Conservation (phyloP, 495 filamentous ascomycete species). For the Tetracladium marchalianum region DNA sequence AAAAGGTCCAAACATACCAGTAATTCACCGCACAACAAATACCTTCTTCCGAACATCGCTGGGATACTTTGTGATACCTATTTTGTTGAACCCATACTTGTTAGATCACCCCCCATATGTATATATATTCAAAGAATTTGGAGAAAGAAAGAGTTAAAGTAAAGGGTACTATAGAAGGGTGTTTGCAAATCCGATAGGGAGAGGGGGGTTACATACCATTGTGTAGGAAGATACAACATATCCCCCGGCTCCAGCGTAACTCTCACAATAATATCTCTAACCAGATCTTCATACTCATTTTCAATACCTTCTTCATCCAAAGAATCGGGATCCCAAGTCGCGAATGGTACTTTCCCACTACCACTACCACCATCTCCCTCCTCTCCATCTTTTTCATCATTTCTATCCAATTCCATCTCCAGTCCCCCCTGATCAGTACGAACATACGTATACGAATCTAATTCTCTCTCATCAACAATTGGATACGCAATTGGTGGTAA, state of each 20-base stretch:
- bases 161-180: too few species aligned
- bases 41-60: slow-evolving; percentile 49
- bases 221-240: slow-evolving; percentile 68
- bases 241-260: slow-evolving; percentile 60
- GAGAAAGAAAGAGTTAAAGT: too few species aligned
- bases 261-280: slow-evolving; percentile 41
- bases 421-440: slow-evolving; percentile 18
- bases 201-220: slow-evolving; percentile 44
- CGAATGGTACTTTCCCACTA: slow-evolving; percentile 40
- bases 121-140: too few species aligned
- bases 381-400: slow-evolving; percentile 1
- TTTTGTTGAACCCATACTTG: too few species aligned
- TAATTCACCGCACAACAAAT: slow-evolving; percentile 71
- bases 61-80: slow-evolving; percentile 62
- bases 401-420: slow-evolving; percentile 23
- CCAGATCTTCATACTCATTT: slow-evolving; percentile 41
- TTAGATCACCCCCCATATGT: too few species aligned
- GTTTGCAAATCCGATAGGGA: too few species aligned
- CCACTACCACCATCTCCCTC: too few species aligned
- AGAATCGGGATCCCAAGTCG: slow-evolving; percentile 60
- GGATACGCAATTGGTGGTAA: slow-evolving; percentile 53
- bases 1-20: slow-evolving; percentile 40
- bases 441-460: slow-evolving; percentile 43
- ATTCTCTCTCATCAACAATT: slow-evolving; percentile 47
- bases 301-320: slow-evolving; percentile 24